A percentile compares a stretch with the other conserved stretches of the same genome.
Conservation (phyloP, 2,329 filamentous ascomycete species). For the Epichloe amarillans region DNA sequence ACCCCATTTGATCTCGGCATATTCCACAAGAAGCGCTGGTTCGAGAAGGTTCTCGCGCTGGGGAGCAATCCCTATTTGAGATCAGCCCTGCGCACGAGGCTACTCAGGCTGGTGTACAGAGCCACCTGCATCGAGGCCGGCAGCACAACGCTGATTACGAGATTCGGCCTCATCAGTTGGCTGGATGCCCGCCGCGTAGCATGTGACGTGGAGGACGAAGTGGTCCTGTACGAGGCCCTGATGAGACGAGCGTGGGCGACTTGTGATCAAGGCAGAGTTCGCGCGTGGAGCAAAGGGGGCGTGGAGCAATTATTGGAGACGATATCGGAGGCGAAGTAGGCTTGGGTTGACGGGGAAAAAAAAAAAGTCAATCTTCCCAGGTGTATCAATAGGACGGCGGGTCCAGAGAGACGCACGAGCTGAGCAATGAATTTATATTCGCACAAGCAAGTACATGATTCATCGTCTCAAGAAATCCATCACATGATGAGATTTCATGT, state of each 20-base stretch:
- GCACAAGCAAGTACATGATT: no score
- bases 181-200: constrained; percentile 46
- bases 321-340: neutral
- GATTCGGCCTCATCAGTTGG: constrained; percentile 65
- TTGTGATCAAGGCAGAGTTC: constrained; percentile 52
- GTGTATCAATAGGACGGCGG: no score
- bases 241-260: constrained; percentile 47
- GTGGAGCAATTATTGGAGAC: constrained; percentile 15
- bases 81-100: constrained; percentile 43
- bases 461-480: no score
- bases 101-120: constrained; percentile 50
- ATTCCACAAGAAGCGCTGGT: constrained; percentile 49
- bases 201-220: constrained; percentile 28
- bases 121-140: constrained; percentile 56
- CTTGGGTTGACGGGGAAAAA: neutral
- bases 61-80: constrained; percentile 54
- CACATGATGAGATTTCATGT: no score
- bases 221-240: constrained; percentile 38
- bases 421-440: no score
- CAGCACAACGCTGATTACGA: constrained; percentile 67
- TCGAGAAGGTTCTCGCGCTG: constrained; percentile 61
- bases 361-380: neutral
- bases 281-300: constrained; percentile 49
- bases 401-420: no score
- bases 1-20: constrained; percentile 45